Conservation (phyloP, 495 filamentous ascomycete species). For the Paragyromitra xinjiangensis region DNA sequence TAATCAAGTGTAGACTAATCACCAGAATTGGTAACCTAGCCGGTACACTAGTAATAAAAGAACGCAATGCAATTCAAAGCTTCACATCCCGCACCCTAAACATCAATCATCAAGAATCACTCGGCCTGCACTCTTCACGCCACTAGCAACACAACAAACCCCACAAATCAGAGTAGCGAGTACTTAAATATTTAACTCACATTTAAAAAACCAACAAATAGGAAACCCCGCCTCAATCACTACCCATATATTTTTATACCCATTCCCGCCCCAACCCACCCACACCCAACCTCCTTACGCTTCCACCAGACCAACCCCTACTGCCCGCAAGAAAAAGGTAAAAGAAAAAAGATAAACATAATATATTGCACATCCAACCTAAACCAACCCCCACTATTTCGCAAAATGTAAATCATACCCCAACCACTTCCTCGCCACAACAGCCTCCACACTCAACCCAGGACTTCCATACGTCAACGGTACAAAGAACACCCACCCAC, state of each 20-base stretch:
- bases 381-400: conserved; percentile 69
- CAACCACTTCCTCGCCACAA: conserved; percentile 90
- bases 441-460: conserved; percentile 82
- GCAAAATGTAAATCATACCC: conserved; percentile 98
- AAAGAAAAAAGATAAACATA: conserved; percentile 2
- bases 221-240: background rate
- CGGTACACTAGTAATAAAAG: too few species aligned
- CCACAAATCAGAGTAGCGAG: background rate
- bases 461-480: conserved; percentile 95
- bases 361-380: conserved; percentile 9
- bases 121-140: background rate
- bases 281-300: background rate
- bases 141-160: background rate
- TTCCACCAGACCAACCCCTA: background rate
- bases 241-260: background rate
- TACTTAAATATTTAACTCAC: conserved; percentile 14
- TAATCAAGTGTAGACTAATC: too few species aligned
- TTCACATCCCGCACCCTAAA: background rate
- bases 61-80: background rate
- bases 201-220: background rate
- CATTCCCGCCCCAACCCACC: background rate
- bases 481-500: conserved; percentile 89
- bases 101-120: background rate
- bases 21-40: too few species aligned
- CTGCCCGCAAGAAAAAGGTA: background rate